Evolutionary conservation across 1,284 basidiomycete genomes (phyloP).

Genomic region (Xanthoconium separans): DNA sequence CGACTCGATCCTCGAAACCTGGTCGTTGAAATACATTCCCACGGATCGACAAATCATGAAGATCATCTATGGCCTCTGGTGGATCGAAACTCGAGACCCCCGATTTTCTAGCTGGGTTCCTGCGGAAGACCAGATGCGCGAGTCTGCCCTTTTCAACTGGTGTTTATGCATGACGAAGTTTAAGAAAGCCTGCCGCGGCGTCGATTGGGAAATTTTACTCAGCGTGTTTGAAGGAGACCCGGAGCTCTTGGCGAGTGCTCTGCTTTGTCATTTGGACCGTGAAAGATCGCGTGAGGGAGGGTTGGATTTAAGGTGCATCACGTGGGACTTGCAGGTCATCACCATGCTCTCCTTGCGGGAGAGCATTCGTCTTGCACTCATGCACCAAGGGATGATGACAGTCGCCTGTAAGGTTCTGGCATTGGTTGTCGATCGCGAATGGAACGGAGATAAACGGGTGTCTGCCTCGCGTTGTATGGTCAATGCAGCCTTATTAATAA

Average conservation of each 20-base stretch:
- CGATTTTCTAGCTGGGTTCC: conserved; percentile 25
- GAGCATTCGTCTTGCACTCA: conserved; percentile 18
- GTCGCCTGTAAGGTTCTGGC: conserved; percentile 21
- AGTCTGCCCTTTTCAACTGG: conserved; percentile 29
- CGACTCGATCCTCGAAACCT: conserved; percentile 22
- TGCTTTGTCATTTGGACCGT: conserved; percentile 28
- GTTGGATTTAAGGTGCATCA: conserved; percentile 26
- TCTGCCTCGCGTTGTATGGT: conserved; percentile 22
- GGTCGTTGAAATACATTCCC: conserved; percentile 26
- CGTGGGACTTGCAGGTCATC: conserved; percentile 30
- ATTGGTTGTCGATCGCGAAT: conserved; percentile 15
- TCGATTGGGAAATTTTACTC: conserved; percentile 28
- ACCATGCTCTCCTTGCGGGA: conserved; percentile 20
- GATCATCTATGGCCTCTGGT: conserved; percentile 32
- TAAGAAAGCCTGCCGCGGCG: conserved; percentile 15
- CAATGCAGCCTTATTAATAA: conserved; percentile 22
- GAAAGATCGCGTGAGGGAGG: conserved; percentile 16
- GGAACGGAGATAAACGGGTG: conserved; percentile 7
- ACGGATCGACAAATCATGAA: conserved; percentile 27
- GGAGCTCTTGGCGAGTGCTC: conserved; percentile 17
- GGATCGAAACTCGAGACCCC: conserved; percentile 24
- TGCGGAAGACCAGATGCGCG: conserved; percentile 24
- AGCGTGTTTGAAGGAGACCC: conserved; percentile 20
- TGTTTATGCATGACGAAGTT: conserved; percentile 29
- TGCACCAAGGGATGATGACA: conserved; percentile 26